Conservation (phyloP, 257 asterid species). For the Solanum phureja region DNA sequence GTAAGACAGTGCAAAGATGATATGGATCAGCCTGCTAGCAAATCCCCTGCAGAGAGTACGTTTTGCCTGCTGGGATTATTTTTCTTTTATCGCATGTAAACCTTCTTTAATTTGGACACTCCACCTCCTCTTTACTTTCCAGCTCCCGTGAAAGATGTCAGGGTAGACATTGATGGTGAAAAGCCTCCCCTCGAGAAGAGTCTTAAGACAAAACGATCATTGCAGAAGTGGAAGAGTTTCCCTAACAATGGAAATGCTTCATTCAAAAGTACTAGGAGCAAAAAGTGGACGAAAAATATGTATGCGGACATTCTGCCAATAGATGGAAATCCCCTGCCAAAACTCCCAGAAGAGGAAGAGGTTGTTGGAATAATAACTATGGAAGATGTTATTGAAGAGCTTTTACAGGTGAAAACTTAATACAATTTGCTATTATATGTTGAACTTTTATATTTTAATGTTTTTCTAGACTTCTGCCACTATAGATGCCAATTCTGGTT, state of each 20-base stretch:
- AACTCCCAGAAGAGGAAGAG: constrained; percentile 80
- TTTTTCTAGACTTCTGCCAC: not conserved
- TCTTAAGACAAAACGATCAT: constrained; percentile 32
- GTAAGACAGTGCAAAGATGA: constrained; percentile 42
- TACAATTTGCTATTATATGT: not conserved
- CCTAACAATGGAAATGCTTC: constrained; percentile 53
- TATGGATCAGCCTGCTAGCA: constrained; percentile 15
- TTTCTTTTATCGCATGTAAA: not conserved
- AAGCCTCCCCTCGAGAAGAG: constrained; percentile 32
- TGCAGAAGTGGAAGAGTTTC: constrained; percentile 79
- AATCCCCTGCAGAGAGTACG: constrained; percentile 27
- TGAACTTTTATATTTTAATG: not conserved
- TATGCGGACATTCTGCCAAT: constrained; percentile 71
- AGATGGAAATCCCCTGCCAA: constrained; percentile 73
- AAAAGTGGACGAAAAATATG: constrained; percentile 82
- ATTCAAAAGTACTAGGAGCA: constrained; percentile 47
- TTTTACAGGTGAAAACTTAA: constrained; percentile 55
- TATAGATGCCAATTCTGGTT: not conserved
- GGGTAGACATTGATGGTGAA: constrained; percentile 54
- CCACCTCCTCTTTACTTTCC: not conserved
- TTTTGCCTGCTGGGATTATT: not conserved
- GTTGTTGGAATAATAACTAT: constrained; percentile 89
- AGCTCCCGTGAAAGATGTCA: constrained; percentile 51
- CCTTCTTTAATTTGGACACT: not conserved
- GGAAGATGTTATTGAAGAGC: constrained; percentile 99